These are phyloP conservation scores for Aethionema arabicum DNA, from an alignment of 345 rosid genomes.

Conservation along the genomic window DNA sequence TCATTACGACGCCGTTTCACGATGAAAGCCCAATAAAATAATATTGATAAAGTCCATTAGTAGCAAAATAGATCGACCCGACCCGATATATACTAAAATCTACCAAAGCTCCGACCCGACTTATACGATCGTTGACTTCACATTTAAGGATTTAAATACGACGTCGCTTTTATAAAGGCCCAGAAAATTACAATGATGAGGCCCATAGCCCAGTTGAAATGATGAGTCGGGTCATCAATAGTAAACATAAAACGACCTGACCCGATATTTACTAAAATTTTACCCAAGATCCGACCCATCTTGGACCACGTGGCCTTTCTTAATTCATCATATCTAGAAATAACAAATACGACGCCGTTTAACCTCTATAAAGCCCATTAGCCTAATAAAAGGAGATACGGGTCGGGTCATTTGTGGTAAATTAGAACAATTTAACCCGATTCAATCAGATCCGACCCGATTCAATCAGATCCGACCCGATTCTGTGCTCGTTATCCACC, in stretches of 20 bases:
- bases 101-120: background rate
- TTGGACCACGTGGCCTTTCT: conserved; percentile 26
- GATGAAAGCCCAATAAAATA: background rate
- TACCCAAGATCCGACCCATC: conserved; percentile 29
- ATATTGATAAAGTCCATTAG: no score
- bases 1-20: background rate
- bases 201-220: no score
- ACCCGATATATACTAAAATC: no score
- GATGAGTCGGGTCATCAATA: no score
- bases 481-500: conserved; percentile 35
- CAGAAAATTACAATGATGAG: no score
- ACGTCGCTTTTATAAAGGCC: background rate
- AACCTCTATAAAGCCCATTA: background rate
- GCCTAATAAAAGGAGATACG: conserved; percentile 6
- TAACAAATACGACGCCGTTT: background rate
- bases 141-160: background rate
- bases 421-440: background rate
- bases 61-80: background rate
- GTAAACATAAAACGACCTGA: background rate
- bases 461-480: conserved; percentile 7
- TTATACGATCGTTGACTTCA: background rate
- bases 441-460: conserved; percentile 9
- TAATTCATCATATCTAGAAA: conserved; percentile 5
- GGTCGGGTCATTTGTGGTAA: conserved; percentile 9
- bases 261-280: background rate